phyloP scores from a whole-genome alignment of 306 rosid genomes.

The Mimosa pudica region DNA sequence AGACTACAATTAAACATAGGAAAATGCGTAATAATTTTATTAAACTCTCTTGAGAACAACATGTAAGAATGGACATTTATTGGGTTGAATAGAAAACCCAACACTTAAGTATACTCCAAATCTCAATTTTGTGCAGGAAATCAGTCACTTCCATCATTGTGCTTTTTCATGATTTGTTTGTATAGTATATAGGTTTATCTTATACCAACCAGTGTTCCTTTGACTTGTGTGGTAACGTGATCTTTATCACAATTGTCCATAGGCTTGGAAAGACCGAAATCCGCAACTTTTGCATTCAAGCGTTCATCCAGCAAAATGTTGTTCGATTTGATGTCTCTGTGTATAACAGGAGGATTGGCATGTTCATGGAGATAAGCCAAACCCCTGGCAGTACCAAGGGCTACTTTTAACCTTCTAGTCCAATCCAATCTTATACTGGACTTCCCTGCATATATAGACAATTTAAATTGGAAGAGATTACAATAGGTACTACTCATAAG shows the following conservation, averaged over 20 bases:
- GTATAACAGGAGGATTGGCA: constrained; percentile 58
- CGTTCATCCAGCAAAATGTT: constrained; percentile 49
- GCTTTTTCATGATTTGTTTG: background rate
- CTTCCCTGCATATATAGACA: constrained; percentile 46
- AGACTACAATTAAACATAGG: no score
- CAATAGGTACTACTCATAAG: background rate
- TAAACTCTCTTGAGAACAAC: no score
- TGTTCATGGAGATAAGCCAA: constrained; percentile 54
- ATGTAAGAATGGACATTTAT: no score
- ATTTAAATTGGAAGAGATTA: background rate
- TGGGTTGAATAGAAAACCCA: no score
- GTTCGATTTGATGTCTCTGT: constrained; percentile 55
- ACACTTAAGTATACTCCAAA: no score
- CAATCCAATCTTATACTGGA: constrained; percentile 51
- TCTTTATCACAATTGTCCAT: constrained; percentile 37
- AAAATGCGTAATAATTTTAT: no score
- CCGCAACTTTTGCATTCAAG: constrained; percentile 53
- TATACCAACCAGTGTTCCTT: constrained; percentile 54
- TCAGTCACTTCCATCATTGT: background rate
- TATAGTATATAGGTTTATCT: background rate
- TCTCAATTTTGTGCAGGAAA: no score
- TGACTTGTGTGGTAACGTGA: constrained; percentile 54
- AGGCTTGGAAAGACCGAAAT: constrained; percentile 61
- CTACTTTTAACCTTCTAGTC: constrained; percentile 45
- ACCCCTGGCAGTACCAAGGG: constrained; percentile 55